Conservation (phyloP, 2,329 filamentous ascomycete species). For the Aspergillus fumigatus region DNA sequence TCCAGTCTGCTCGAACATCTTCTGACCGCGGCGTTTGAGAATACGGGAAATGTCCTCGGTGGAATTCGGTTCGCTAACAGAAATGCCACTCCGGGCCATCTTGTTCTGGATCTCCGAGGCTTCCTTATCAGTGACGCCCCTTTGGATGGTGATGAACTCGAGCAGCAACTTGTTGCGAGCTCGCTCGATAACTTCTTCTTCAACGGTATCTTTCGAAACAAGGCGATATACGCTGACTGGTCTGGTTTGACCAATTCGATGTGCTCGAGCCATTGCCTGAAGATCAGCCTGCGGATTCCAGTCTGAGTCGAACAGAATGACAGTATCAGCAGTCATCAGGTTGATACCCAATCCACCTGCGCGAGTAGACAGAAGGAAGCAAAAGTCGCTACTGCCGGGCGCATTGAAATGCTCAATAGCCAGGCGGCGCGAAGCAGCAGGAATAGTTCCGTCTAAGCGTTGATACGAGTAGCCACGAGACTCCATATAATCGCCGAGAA, state of each 20-base stretch:
- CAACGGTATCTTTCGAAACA: conserved; percentile 96
- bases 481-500: conserved; percentile 88
- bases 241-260: conserved; percentile 93
- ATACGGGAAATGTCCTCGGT: conserved; percentile 95
- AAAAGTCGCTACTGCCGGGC: conserved; percentile 93
- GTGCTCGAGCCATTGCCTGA: conserved; percentile 96
- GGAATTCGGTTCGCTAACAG: conserved; percentile 72
- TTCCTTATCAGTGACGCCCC: conserved; percentile 91
- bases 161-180: conserved; percentile 96
- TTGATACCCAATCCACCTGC: conserved; percentile 98
- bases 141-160: conserved; percentile 95
- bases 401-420: conserved; percentile 99
- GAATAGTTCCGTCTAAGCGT: conserved; percentile 89
- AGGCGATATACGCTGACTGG: conserved; percentile 95
- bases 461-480: conserved; percentile 94
- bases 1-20: conserved; percentile 96
- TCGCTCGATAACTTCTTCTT: conserved; percentile 94
- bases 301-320: conserved; percentile 90
- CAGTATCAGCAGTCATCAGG: conserved; percentile 96
- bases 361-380: conserved; percentile 89
- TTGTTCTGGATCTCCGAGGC: conserved; percentile 78
- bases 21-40: conserved; percentile 95
- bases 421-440: conserved; percentile 78
- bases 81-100: conserved; percentile 59
- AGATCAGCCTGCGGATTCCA: conserved; percentile 99